phyloP scores from a whole-genome alignment of 1,284 basidiomycete species.

The Heterobasidion parviporum region DNA sequence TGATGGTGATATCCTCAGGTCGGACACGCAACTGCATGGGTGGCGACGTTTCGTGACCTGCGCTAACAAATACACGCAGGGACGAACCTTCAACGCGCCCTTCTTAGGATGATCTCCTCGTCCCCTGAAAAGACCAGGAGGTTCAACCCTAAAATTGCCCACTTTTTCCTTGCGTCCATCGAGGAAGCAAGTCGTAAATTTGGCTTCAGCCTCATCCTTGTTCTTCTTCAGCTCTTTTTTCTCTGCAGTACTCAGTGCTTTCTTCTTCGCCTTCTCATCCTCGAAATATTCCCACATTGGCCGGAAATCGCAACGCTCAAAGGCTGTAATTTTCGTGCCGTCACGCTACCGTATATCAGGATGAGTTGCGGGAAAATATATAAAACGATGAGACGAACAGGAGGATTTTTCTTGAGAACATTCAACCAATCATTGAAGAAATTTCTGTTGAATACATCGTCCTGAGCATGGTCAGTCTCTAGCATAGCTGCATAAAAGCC shows the following conservation, averaged over 20 bases:
- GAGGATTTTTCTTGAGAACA: slow-evolving; percentile 76
- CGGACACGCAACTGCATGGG: slow-evolving; percentile 64
- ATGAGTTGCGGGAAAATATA: not conserved
- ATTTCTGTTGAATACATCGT: slow-evolving; percentile 87
- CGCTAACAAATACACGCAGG: not conserved
- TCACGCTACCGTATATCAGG: slow-evolving; percentile 38
- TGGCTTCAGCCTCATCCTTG: slow-evolving; percentile 79
- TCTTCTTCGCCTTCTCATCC: slow-evolving; percentile 88
- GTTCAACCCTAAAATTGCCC: slow-evolving; percentile 97
- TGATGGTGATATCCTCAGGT: slow-evolving; percentile 92
- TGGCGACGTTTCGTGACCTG: not conserved
- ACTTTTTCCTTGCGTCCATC: slow-evolving; percentile 97
- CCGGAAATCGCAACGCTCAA: slow-evolving; percentile 87
- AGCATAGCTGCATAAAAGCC: slow-evolving; percentile 93
- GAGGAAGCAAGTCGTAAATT: slow-evolving; percentile 80
- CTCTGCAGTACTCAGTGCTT: slow-evolving; percentile 75
- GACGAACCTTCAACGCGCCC: slow-evolving; percentile 82
- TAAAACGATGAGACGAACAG: slow-evolving; percentile 46
- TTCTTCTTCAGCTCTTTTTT: slow-evolving; percentile 86
- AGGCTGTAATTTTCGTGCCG: slow-evolving; percentile 69
- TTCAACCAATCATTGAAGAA: slow-evolving; percentile 91
- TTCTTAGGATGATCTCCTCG: slow-evolving; percentile 99
- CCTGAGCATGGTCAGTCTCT: slow-evolving; percentile 90
- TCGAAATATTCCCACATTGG: slow-evolving; percentile 95
- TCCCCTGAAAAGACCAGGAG: slow-evolving; percentile 94